A percentile compares a stretch with the other conserved stretches of the same genome.
phyloP scores from a whole-genome alignment of 164 flowering plant species.

The Piper betle region DNA sequence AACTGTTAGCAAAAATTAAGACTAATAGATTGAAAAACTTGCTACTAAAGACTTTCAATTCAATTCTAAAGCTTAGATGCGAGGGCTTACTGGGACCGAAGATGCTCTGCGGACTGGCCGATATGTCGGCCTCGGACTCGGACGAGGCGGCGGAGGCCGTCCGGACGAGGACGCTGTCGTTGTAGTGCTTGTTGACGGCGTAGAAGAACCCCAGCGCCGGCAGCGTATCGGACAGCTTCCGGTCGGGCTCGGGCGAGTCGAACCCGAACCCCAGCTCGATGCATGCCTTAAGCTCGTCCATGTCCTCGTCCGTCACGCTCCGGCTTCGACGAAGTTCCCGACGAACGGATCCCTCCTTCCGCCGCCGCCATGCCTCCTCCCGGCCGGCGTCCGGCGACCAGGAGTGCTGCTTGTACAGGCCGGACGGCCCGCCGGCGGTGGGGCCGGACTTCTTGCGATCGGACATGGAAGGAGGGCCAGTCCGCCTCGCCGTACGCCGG shows the following conservation, averaged over 20 bases:
- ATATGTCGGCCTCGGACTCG: slow-evolving; percentile 4
- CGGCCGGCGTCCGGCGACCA: slow-evolving; percentile 48
- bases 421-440: neutral
- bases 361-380: slow-evolving; percentile 45
- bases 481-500: neutral
- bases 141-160: slow-evolving; percentile 16
- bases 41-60: no score
- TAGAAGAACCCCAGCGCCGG: slow-evolving; percentile 65
- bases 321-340: slow-evolving; percentile 18
- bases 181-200: slow-evolving; percentile 50
- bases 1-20: neutral
- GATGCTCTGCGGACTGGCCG: slow-evolving; percentile 29
- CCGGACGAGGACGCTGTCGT: slow-evolving; percentile 23
- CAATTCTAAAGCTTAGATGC: neutral
- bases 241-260: slow-evolving; percentile 41
- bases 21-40: no score
- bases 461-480: neutral
- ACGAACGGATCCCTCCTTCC: slow-evolving; percentile 19
- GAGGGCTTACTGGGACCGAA: slow-evolving; percentile 27
- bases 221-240: slow-evolving; percentile 39
- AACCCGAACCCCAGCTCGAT: slow-evolving; percentile 68
- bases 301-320: slow-evolving; percentile 73
- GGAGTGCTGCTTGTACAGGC: slow-evolving; percentile 45
- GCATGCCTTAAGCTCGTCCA: slow-evolving; percentile 71
- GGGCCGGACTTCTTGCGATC: neutral